Evolutionary conservation across 495 filamentous ascomycete genomes (phyloP).

Genomic region (Aspergillus homomorphus): DNA sequence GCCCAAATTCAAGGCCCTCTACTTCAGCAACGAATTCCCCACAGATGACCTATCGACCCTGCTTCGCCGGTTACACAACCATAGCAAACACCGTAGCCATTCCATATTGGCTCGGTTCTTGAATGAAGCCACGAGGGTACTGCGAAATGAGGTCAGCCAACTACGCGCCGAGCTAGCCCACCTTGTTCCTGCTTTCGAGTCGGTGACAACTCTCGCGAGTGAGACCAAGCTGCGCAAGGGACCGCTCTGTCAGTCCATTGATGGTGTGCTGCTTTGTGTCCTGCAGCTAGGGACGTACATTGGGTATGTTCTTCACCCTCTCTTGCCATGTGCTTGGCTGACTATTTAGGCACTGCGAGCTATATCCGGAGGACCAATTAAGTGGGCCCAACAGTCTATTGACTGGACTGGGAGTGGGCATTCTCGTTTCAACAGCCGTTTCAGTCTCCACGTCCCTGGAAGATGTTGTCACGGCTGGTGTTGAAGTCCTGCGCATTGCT

Average conservation of each 20-base stretch:
- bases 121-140: too few relatives aligned
- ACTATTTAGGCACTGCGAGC: slow-evolving; percentile 14
- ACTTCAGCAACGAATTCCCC: too few relatives aligned
- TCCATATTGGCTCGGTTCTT: too few relatives aligned
- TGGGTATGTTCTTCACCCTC: slow-evolving; percentile 26
- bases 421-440: slow-evolving; percentile 32
- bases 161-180: too few relatives aligned
- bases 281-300: slow-evolving; percentile 37
- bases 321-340: neutral
- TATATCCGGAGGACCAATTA: neutral
- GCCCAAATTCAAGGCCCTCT: too few relatives aligned
- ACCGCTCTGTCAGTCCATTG: slow-evolving; percentile 33
- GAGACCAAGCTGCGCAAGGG: slow-evolving; percentile 31
- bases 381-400: slow-evolving; percentile 3
- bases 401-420: slow-evolving; percentile 33
- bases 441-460: slow-evolving; percentile 23
- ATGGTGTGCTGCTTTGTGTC: slow-evolving; percentile 31
- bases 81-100: too few relatives aligned
- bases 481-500: slow-evolving; percentile 29
- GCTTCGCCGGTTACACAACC: too few relatives aligned
- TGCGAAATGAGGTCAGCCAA: too few relatives aligned
- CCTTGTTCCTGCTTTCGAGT: slow-evolving; percentile 38
- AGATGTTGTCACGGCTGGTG: slow-evolving; percentile 26
- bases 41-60: too few relatives aligned
- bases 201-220: slow-evolving; percentile 31